These are phyloP conservation scores for Nigrospora sphaerica DNA, from an alignment of 2,329 filamentous ascomycete species.

Conservation along the genomic window DNA sequence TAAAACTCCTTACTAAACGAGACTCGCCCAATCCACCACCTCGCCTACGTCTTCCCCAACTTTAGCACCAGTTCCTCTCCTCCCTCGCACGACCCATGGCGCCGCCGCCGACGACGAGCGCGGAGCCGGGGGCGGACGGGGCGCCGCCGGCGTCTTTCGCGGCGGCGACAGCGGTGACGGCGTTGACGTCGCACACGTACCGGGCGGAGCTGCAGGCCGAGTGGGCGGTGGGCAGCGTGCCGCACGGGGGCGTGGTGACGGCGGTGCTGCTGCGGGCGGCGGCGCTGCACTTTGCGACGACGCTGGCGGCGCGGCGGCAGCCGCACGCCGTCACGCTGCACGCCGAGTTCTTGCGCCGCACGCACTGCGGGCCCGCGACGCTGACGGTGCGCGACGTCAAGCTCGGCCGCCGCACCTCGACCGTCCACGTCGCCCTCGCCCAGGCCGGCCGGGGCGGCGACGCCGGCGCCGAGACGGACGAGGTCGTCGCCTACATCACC, in stretches of 20 bases:
- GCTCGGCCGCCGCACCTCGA: conserved; percentile 25
- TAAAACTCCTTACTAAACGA: too few species aligned
- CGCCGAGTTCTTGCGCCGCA: conserved; percentile 24
- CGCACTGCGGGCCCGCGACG: conserved; percentile 16
- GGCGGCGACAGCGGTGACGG: background rate
- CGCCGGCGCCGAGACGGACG: conserved; percentile 37
- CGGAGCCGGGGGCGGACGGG: background rate
- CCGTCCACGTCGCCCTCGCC: conserved; percentile 20
- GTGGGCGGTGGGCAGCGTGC: conserved; percentile 38
- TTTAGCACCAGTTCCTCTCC: too few species aligned
- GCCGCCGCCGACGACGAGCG: too few species aligned
- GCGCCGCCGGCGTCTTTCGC: conserved; percentile 1
- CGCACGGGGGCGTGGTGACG: conserved; percentile 65
- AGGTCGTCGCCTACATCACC: conserved; percentile 58
- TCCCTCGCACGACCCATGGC: too few species aligned
- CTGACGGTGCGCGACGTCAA: conserved; percentile 21
- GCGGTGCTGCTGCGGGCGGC: conserved; percentile 51
- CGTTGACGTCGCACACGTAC: conserved; percentile 5
- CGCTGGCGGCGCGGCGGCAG: conserved; percentile 19
- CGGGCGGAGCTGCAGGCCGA: background rate
- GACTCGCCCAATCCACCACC: too few species aligned
- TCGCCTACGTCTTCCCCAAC: too few species aligned
- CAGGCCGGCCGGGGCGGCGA: conserved; percentile 8
- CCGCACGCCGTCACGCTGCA: conserved; percentile 21
- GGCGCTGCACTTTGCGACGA: conserved; percentile 20